Evolutionary conservation across 2,329 filamentous ascomycete species (phyloP).

Genomic region (Thelonectria discophora): DNA sequence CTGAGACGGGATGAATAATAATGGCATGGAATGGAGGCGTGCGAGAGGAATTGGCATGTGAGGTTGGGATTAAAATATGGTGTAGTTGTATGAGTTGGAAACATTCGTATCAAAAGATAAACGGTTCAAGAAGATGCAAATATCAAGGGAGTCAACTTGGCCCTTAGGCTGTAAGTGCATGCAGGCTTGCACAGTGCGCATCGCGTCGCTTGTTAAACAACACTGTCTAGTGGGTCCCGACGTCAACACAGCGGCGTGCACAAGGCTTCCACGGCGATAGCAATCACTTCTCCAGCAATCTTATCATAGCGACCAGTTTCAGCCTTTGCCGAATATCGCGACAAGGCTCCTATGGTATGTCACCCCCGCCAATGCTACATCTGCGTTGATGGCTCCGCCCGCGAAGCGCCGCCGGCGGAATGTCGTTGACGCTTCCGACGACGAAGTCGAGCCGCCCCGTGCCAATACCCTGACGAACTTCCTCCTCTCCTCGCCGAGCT

Average conservation of each 20-base stretch:
- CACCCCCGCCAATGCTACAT: constrained; percentile 40
- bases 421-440: constrained; percentile 59
- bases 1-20: background rate
- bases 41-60: background rate
- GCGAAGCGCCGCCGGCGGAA: constrained; percentile 68
- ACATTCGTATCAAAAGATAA: background rate
- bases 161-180: constrained; percentile 6
- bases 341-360: constrained; percentile 35
- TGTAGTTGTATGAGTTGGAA: background rate
- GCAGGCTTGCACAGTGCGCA: constrained; percentile 14
- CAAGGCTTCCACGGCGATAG: constrained; percentile 30
- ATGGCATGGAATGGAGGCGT: background rate
- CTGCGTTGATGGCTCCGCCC: constrained; percentile 63
- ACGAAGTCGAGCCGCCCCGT: constrained; percentile 56
- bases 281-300: constrained; percentile 20
- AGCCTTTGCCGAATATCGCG: constrained; percentile 10
- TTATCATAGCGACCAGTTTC: background rate
- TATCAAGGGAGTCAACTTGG: background rate
- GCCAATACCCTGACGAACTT: constrained; percentile 63
- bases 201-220: background rate
- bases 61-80: background rate
- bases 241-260: constrained; percentile 24
- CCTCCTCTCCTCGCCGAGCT: constrained; percentile 61
- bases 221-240: constrained; percentile 26
- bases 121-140: background rate